These are phyloP conservation scores for Penicillium subrubescens DNA, from an alignment of 495 filamentous ascomycete genomes.

Conservation along the genomic window DNA sequence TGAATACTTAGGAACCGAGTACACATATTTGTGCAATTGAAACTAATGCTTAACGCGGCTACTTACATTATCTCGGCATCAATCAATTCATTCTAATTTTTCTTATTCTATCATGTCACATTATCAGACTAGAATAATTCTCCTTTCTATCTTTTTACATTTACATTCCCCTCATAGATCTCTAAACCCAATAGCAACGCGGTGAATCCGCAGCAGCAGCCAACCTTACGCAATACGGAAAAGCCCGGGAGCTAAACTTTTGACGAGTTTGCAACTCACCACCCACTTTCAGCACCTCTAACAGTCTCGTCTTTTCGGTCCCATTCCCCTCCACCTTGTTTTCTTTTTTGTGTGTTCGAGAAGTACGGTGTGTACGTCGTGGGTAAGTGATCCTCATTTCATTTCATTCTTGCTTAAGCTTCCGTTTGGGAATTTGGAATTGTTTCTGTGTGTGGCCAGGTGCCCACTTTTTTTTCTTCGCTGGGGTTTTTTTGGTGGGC, in stretches of 20 bases:
- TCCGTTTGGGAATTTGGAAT: constrained; percentile 1
- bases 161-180: background rate
- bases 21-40: background rate
- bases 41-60: no score
- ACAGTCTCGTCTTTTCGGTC: constrained; percentile 10
- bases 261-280: constrained; percentile 31
- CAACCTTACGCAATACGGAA: constrained; percentile 48
- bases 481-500: constrained; percentile 27
- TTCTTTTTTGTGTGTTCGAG: background rate
- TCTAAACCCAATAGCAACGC: background rate
- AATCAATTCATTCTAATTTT: background rate
- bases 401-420: background rate
- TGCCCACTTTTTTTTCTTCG: background rate
- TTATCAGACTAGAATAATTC: background rate
- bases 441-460: background rate
- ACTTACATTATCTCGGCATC: no score
- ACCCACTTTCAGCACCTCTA: constrained; percentile 8
- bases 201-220: background rate
- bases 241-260: constrained; percentile 45
- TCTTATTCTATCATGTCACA: background rate
- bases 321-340: constrained; percentile 2
- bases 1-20: background rate
- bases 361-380: background rate
- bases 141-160: no score
- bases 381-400: background rate